Percentiles rank a stretch among this genome's conserved stretches.
phyloP scores from a whole-genome alignment of 164 flowering plant species.

The Annona cherimola region DNA sequence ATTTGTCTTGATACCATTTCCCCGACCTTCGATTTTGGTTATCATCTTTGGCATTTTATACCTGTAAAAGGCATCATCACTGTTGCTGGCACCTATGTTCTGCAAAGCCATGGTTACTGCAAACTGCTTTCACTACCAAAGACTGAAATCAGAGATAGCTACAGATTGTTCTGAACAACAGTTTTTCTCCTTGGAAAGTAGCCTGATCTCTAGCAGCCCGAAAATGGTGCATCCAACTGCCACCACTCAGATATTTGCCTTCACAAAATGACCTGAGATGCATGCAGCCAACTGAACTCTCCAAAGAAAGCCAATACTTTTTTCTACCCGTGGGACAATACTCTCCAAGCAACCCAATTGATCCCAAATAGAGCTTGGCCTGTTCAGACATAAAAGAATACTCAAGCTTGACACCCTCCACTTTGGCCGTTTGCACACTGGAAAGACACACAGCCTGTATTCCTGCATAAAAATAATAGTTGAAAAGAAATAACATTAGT shows the following conservation, averaged over 20 bases:
- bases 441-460: not conserved
- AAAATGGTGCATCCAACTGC: constrained; percentile 32
- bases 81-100: constrained; percentile 87
- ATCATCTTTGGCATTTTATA: constrained; percentile 95
- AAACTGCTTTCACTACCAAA: not conserved
- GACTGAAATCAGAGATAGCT: constrained; percentile 12
- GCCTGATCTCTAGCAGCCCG: constrained; percentile 11
- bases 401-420: constrained; percentile 49
- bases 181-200: not conserved
- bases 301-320: constrained; percentile 27
- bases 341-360: constrained; percentile 67
- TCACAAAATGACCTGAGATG: constrained; percentile 28
- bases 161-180: not conserved
- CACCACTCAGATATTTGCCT: constrained; percentile 15
- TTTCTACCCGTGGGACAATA: constrained; percentile 53
- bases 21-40: constrained; percentile 90
- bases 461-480: not conserved
- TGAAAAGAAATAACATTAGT: not conserved
- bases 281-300: constrained; percentile 35
- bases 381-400: constrained; percentile 72
- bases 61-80: constrained; percentile 96
- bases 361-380: constrained; percentile 46
- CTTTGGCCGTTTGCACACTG: constrained; percentile 30
- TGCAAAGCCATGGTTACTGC: constrained; percentile 66
- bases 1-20: constrained; percentile 94